Evolutionary conservation across 129 eudicot species (phyloP), one percentile per base, ranked within the genome.

Genomic region (Lactuca saligna): DNA sequence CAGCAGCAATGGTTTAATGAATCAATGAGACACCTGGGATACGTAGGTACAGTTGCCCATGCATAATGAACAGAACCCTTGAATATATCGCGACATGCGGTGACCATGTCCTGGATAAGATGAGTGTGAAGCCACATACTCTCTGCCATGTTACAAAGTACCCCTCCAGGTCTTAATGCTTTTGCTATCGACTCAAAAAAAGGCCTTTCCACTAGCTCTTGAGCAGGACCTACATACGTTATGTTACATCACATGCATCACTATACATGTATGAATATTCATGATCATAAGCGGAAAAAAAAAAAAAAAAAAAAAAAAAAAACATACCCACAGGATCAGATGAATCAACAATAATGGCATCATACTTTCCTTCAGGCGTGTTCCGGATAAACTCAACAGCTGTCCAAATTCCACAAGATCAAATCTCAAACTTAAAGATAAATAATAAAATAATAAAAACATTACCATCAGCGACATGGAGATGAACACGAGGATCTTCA

Each of bases 71-170:
- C 98, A 73, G 91, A 84, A 73, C 95, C 96, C 71, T 81, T 87
- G 33, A 93, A 93, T 63, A 77, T 80, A 34, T 83, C 85, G 17
- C 83, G 97, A 71, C 98, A 93, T 55, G 81, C 74, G 17, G 90
- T 75, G 15, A 89, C 6, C 97, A 87, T 87, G 57, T 93, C 95
- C 74, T 89, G 84, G 58, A 93, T 89, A 42, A 93, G 90, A 85
- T 93, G 98, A 54, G 98, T 93, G 71, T 93, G 98, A 16, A 93
- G 92, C 98, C 98, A 93, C 92, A 89, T 80, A 54, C 98, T 93
- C 60, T 93, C 98, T 15, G 98, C 92, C 98, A 93, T 93, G 81
- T 83, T 93, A 83, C 98, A 93, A 31, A 93, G 87, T 54, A 93
- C 97, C 57, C 98, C 98, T 64, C 98, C 98, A 54, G 97, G 88